Base-by-base conservation (phyloP, 805 yeast species). In the Kregervanrija pseudodelftensis region DNA sequence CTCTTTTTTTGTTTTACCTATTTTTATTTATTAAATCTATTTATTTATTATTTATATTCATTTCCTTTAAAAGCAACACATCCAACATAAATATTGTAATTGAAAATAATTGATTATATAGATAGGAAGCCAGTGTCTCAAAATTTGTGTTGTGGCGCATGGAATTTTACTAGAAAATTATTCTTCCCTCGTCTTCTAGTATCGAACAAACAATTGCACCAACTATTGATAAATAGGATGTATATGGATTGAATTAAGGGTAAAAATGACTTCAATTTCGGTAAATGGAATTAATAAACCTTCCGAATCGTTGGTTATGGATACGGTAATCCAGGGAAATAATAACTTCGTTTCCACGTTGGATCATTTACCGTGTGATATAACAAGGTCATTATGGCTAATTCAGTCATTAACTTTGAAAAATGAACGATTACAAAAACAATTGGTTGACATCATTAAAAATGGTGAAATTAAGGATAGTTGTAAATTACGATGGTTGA, bases 291-390 rank as follows among this genome's bases (percentile, higher is more conserved):
- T 36, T 15, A 30, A 28, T 8, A 36, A 17, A 15, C n/a, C 10
- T 5, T 22, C 28, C 8, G 28, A 22, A 22, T 8, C 28, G 7
- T 22, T 22, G 13, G 42, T 48, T 5, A 39, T 52, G 2, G 63
- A 57, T 39, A 56, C 63, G 0, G 54, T 63, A 14, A 49, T 56
- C n/a, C 56, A 57, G 31, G 63, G 63, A 1, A 57, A 58, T 35
- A 63, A 63, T 46, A 65, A 65, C 14, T 63, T 65, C 43, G 62
- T 65, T 11, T 64, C 67, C 8, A 61, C 64, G 10, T 50, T 66
- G 42, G 70, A 66, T 45, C 70, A 66, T 45, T 43, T 66, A 12
- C 70, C 70, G 1, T 66, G 70, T 47, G 70, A 66, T 42, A 49
- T 66, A 8, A 65, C 63, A 15, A 47, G 68, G 36, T 62, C 65